phyloP scores from a whole-genome alignment of 2,329 filamentous ascomycete genomes.

The Diaporthe vexans region DNA sequence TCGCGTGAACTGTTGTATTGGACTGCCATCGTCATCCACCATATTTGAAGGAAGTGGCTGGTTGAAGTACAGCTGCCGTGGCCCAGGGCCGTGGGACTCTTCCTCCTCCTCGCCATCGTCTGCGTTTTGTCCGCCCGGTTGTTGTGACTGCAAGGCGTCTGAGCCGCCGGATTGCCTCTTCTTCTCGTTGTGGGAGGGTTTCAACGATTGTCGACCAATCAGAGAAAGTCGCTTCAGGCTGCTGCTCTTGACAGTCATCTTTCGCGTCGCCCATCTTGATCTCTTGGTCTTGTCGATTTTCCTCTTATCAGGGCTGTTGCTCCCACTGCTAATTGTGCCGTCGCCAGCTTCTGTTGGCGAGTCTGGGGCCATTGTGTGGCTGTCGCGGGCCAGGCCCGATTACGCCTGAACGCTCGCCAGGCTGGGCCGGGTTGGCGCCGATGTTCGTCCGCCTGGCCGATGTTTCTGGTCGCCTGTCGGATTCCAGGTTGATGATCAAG shows the following conservation, averaged over 20 bases:
- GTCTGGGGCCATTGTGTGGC: slow-evolving; percentile 52
- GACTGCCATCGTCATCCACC: slow-evolving; percentile 85
- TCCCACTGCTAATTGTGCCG: slow-evolving; percentile 35
- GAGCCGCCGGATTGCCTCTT: slow-evolving; percentile 65
- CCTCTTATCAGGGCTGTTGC: slow-evolving; percentile 54
- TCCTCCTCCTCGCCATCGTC: slow-evolving; percentile 57
- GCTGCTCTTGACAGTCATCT: slow-evolving; percentile 81
- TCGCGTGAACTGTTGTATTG: slow-evolving; percentile 78
- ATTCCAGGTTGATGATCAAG: slow-evolving; percentile 11
- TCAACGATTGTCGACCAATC: slow-evolving; percentile 80
- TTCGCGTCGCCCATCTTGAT: slow-evolving; percentile 96
- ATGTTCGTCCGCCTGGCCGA: slow-evolving; percentile 42
- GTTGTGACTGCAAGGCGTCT: slow-evolving; percentile 46
- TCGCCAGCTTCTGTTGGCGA: slow-evolving; percentile 37
- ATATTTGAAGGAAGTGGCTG: slow-evolving; percentile 80
- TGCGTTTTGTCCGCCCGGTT: slow-evolving; percentile 50
- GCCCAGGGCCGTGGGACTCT: slow-evolving; percentile 49
- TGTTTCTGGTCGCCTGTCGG: slow-evolving; percentile 6
- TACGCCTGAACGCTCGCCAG: slow-evolving; percentile 58
- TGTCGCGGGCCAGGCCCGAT: slow-evolving; percentile 60
- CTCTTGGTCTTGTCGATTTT: slow-evolving; percentile 75
- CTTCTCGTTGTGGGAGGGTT: slow-evolving; percentile 75
- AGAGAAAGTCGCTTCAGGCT: slow-evolving; percentile 86
- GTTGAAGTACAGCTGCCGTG: slow-evolving; percentile 86
- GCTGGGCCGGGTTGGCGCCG: slow-evolving; percentile 52